Conservation (phyloP, 257 asterid genomes). For the Solanum lycopersicoides region DNA sequence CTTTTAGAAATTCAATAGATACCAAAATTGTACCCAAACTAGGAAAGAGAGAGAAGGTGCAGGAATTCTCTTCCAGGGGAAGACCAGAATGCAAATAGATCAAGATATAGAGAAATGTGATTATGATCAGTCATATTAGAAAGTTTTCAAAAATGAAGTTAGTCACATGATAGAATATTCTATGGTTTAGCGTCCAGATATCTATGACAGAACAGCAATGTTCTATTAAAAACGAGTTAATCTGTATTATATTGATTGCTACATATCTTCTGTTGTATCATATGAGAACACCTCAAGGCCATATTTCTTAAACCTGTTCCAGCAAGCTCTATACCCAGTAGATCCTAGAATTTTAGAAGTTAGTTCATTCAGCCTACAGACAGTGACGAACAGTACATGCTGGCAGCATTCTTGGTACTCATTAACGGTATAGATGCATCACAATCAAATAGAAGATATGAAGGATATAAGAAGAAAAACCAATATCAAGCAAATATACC, state of each 20-base stretch:
- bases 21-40: background rate
- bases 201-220: background rate
- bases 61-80: background rate
- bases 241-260: background rate
- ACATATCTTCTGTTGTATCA: background rate
- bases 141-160: background rate
- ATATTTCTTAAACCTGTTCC: background rate
- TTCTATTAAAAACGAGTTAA: background rate
- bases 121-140: background rate
- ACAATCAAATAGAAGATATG: background rate
- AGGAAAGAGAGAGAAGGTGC: background rate
- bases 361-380: background rate
- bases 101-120: background rate
- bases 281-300: background rate
- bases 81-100: background rate
- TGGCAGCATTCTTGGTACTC: background rate
- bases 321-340: background rate
- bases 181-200: background rate
- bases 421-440: background rate
- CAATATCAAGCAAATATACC: background rate
- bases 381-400: background rate
- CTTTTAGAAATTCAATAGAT: background rate
- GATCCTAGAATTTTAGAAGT: background rate
- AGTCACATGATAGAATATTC: background rate
- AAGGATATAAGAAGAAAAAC: background rate